Base-by-base conservation (phyloP, 352 stramenopile species). In the Globisporangium rhizosaccharum region DNA sequence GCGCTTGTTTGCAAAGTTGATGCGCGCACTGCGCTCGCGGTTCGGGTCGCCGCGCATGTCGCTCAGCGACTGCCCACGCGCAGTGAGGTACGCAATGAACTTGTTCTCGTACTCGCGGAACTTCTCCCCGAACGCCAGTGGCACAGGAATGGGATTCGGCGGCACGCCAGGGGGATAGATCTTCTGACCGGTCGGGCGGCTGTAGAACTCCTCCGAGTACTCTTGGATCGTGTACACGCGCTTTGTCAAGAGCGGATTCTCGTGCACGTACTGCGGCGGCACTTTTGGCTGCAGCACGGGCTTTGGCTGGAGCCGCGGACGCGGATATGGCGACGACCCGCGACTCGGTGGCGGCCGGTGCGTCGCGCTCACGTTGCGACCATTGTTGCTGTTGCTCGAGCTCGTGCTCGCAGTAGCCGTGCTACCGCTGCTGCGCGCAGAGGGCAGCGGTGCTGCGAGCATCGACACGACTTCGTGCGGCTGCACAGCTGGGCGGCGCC, bases 51-150 rank as follows among this genome's bases (percentile, higher is more conserved):
- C 18, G 18, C 17, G 1, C n/a, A 68, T 10, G 0, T 66, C 65
- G 4, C 36, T 5, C 20, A 68, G 26, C n/a, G 51, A 15, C 53
- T 45, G 23, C 18, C 47, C 14, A 6, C 46, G 42, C 10, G 51
- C 51, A 0, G 20, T 2, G 17, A 74, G 30, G 59, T 61, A 74
- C 17, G 44, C 53, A 5, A 56, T 3, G 41, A 71, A 65, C 18
- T 57, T 47, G 18, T 52, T 8, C 46, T 74, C 63, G 54, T 71
- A 67, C 1, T 59, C 36, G 41, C 39, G 44, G 17, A 67, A 42
- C 15, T 53, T 62, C 58, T 69, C 57, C 2, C 53, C 58, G 2
- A 18, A 33, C 7, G 20, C 26, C 9, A 69, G 49, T 47, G 63
- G 63, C 48, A 66, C 58, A 14, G 53, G 52, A 37, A 66, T 66